Evolutionary conservation across 106 monocot species (phyloP).

Genomic region (Dactylorhiza incarnata): DNA sequence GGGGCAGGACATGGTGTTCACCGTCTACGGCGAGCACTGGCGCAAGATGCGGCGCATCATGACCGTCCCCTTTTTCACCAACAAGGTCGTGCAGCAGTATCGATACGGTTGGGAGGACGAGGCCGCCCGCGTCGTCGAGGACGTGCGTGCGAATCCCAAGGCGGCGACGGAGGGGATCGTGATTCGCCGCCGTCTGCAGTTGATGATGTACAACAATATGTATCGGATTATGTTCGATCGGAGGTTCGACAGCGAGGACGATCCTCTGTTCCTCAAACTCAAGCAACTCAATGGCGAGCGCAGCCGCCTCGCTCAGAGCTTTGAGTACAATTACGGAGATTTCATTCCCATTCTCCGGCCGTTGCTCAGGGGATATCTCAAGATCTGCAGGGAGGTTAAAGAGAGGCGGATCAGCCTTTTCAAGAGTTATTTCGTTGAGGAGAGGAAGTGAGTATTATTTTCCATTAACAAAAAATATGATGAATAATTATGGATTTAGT

Average conservation of each 20-base stretch:
- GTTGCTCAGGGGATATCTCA: conserved; percentile 43
- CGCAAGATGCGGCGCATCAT: conserved; percentile 62
- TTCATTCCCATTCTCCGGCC: conserved; percentile 52
- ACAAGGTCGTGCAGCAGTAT: conserved; percentile 62
- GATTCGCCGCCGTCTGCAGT: conserved; percentile 35
- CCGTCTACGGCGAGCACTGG: conserved; percentile 63
- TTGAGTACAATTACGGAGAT: conserved; percentile 61
- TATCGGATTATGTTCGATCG: conserved; percentile 54
- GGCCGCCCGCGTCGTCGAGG: conserved; percentile 35
- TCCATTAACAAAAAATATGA: neutral
- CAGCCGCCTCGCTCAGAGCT: conserved; percentile 57
- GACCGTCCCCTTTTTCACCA: conserved; percentile 64
- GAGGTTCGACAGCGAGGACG: conserved; percentile 41
- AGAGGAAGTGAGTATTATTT: conserved; percentile 36
- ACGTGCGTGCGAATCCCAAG: conserved; percentile 16
- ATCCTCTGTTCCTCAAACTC: conserved; percentile 37
- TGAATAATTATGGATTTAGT: neutral
- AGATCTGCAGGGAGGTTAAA: conserved; percentile 50
- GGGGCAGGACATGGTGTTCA: conserved; percentile 68
- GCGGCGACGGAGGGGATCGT: conserved; percentile 32
- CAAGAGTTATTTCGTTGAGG: conserved; percentile 45
- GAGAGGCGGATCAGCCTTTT: conserved; percentile 29
- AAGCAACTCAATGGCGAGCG: conserved; percentile 41
- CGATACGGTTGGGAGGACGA: conserved; percentile 38
- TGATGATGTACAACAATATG: conserved; percentile 66